Percentiles rank a stretch among this genome's conserved stretches.
Conservation (phyloP, 169 alveolate genomes). For the Fabrea salina region DNA sequence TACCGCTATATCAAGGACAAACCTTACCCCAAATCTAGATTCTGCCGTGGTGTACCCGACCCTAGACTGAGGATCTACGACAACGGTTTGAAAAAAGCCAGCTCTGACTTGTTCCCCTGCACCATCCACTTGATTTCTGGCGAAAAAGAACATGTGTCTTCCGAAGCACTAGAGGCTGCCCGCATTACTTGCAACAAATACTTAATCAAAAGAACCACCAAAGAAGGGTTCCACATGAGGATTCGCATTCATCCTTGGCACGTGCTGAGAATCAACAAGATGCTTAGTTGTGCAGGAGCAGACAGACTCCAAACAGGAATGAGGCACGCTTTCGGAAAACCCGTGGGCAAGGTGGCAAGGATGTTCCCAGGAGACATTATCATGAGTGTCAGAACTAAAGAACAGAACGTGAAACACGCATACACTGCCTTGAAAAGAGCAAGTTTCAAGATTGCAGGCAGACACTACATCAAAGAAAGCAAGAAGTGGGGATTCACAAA, state of each 20-base stretch:
- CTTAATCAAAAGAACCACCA: slow-evolving; percentile 95
- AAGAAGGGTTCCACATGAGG: slow-evolving; percentile 98
- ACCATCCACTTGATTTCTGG: slow-evolving; percentile 97
- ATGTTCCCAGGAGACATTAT: neutral
- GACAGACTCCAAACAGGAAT: slow-evolving; percentile 79
- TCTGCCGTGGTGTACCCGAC: slow-evolving; percentile 99
- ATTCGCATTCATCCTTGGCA: slow-evolving; percentile 99
- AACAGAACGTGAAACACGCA: neutral
- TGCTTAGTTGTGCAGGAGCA: slow-evolving; percentile 99
- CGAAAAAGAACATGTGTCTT: slow-evolving; percentile 97
- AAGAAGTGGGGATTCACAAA: slow-evolving; percentile 76
- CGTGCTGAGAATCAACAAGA: slow-evolving; percentile 98
- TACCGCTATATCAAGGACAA: slow-evolving; percentile 98
- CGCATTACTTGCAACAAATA: slow-evolving; percentile 99
- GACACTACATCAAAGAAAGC: slow-evolving; percentile 83
- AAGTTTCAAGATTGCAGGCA: slow-evolving; percentile 98
- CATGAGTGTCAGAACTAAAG: neutral
- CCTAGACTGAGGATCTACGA: slow-evolving; percentile 98
- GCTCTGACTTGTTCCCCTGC: slow-evolving; percentile 95
- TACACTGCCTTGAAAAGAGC: neutral
- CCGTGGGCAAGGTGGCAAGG: neutral
- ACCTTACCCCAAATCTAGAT: slow-evolving; percentile 99
- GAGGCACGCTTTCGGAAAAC: slow-evolving; percentile 57
- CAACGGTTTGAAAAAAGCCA: slow-evolving; percentile 97
- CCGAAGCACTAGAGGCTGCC: slow-evolving; percentile 99